Percentiles rank a stretch among this genome's conserved stretches.
Conservation (phyloP, 441 rosid species). For the Cnidoscolus chayamansa region DNA sequence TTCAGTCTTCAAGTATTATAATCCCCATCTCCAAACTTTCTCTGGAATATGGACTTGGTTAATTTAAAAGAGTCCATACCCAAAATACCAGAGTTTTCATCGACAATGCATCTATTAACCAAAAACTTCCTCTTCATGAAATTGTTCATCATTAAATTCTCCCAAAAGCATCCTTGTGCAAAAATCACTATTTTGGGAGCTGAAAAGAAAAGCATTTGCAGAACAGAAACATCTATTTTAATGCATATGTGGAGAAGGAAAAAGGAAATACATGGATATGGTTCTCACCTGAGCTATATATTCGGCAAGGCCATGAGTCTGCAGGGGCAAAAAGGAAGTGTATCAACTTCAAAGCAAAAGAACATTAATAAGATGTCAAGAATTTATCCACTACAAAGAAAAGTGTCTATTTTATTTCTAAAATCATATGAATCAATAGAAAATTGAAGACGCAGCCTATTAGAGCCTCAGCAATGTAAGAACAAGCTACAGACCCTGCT, state of each 20-base stretch:
- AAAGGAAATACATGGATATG: slow-evolving; percentile 19
- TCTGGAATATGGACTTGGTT: neutral
- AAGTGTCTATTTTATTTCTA: neutral
- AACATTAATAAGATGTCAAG: slow-evolving; percentile 4
- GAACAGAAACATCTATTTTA: neutral
- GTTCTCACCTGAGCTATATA: slow-evolving; percentile 87
- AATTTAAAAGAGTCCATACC: neutral
- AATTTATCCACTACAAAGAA: neutral
- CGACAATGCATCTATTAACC: neutral
- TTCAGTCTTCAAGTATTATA: neutral
- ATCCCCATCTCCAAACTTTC: neutral
- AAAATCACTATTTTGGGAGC: neutral
- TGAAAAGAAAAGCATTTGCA: slow-evolving; percentile 1
- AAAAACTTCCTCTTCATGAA: neutral
- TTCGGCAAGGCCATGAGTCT: slow-evolving; percentile 97
- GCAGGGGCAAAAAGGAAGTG: slow-evolving; percentile 32
- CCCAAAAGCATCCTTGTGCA: slow-evolving; percentile 5
- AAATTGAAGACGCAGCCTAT: neutral
- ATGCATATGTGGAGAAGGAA: slow-evolving; percentile 1
- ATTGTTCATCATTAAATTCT: neutral
- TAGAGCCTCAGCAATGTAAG: neutral
- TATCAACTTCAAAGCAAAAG: slow-evolving; percentile 27
- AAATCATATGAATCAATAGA: neutral
- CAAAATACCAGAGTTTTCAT: slow-evolving; percentile 1
- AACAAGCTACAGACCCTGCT: neutral